Conservation (phyloP, 345 rosid species). For the Raphanus sativus region DNA sequence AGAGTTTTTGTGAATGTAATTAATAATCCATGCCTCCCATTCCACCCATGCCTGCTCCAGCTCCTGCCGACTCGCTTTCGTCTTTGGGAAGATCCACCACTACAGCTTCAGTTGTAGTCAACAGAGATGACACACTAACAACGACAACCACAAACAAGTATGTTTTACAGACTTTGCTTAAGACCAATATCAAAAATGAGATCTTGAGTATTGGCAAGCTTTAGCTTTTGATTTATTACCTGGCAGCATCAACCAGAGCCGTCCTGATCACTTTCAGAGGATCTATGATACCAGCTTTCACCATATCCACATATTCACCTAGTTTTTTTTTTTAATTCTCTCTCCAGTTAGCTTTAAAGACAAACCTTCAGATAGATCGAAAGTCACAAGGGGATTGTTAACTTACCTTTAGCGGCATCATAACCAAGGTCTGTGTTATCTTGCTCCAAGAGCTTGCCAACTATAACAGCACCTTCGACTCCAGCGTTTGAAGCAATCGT, state of each 20-base stretch:
- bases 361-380: neutral
- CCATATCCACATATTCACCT: constrained; percentile 96
- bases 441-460: constrained; percentile 94
- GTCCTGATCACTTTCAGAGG: constrained; percentile 96
- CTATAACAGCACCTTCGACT: constrained; percentile 95
- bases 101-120: constrained; percentile 88
- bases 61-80: constrained; percentile 51
- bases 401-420: constrained; percentile 88
- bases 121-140: constrained; percentile 47
- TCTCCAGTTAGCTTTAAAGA: constrained; percentile 1
- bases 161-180: neutral
- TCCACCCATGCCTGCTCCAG: constrained; percentile 43
- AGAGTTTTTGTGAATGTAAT: neutral
- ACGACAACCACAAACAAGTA: neutral
- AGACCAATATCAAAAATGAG: neutral
- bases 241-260: constrained; percentile 73
- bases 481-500: constrained; percentile 90
- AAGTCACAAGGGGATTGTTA: neutral
- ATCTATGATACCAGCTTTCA: constrained; percentile 85
- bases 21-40: constrained; percentile 44
- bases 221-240: constrained; percentile 5
- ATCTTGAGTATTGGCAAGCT: neutral
- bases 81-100: constrained; percentile 73
- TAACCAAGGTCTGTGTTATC: constrained; percentile 88
- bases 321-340: constrained; percentile 18